Evolutionary conservation across 805 yeast species (phyloP).

Genomic region (Kluyveromyces lactis): DNA sequence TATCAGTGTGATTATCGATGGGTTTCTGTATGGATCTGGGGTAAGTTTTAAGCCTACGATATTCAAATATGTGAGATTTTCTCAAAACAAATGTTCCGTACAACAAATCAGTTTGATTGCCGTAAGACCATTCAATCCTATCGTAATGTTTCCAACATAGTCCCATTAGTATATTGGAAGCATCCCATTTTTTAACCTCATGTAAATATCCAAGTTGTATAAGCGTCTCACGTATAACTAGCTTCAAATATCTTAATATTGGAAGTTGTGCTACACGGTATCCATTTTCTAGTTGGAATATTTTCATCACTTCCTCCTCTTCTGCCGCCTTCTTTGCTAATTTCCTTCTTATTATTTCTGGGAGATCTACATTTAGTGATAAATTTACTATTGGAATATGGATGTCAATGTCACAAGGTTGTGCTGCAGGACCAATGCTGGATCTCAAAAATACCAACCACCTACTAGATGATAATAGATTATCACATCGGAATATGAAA

Average conservation of each 20-base stretch:
- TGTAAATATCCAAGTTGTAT: conserved; percentile 17
- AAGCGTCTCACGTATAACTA: conserved; percentile 29
- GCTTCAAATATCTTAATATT: conserved; percentile 17
- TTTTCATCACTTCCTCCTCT: conserved; percentile 10
- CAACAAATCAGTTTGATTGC: conserved; percentile 35
- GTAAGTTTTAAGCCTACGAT: conserved; percentile 40
- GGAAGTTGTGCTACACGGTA: conserved; percentile 19
- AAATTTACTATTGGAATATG: conserved; percentile 34
- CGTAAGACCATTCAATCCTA: conserved; percentile 61
- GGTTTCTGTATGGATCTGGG: conserved; percentile 23
- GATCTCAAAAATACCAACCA: conserved; percentile 58
- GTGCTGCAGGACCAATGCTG: conserved; percentile 36
- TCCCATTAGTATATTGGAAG: conserved; percentile 33
- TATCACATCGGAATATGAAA: conserved; percentile 49
- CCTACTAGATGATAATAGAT: conserved; percentile 43
- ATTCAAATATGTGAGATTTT: conserved; percentile 49
- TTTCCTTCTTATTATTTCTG: conserved; percentile 7
- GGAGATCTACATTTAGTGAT: conserved; percentile 20
- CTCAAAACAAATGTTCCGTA: conserved; percentile 37
- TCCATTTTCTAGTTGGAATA: conserved; percentile 15
- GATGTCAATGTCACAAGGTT: conserved; percentile 38
- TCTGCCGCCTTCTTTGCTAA: conserved; percentile 7
- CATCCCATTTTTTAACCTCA: conserved; percentile 22
- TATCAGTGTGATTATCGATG: conserved; percentile 10
- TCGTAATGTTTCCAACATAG: conserved; percentile 64